phyloP scores from a whole-genome alignment of 768 basidiomycete species.

The Clavaria fumosa region DNA sequence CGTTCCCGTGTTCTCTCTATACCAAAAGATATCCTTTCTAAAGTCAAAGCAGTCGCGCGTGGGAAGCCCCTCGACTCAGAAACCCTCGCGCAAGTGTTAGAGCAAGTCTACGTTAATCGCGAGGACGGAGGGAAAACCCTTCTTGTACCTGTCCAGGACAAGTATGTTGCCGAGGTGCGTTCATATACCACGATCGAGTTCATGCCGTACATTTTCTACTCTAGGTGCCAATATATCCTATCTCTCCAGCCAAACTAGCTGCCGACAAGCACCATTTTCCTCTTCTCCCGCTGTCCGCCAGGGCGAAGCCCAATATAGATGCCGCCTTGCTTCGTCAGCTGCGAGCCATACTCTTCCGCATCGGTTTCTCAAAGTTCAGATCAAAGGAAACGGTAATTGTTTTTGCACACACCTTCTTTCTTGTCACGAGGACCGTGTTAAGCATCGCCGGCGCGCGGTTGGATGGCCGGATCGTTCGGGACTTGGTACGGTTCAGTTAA shows the following conservation, averaged over 20 bases:
- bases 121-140: slow-evolving; percentile 44
- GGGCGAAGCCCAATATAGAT: slow-evolving; percentile 52
- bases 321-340: slow-evolving; percentile 57
- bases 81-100: slow-evolving; percentile 33
- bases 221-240: slow-evolving; percentile 36
- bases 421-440: slow-evolving; percentile 73
- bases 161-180: slow-evolving; percentile 41
- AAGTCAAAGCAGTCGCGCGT: slow-evolving; percentile 17
- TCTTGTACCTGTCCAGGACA: slow-evolving; percentile 50
- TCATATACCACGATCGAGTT: neutral
- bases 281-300: slow-evolving; percentile 26
- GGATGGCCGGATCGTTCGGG: slow-evolving; percentile 80
- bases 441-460: slow-evolving; percentile 79
- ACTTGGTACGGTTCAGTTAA: slow-evolving; percentile 40
- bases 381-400: slow-evolving; percentile 65
- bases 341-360: slow-evolving; percentile 50
- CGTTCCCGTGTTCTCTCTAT: slow-evolving; percentile 28
- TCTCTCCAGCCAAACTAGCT: slow-evolving; percentile 30
- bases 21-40: slow-evolving; percentile 18
- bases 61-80: slow-evolving; percentile 20
- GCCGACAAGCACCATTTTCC: slow-evolving; percentile 49
- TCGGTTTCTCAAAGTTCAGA: slow-evolving; percentile 47
- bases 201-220: neutral
- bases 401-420: slow-evolving; percentile 65
- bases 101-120: slow-evolving; percentile 47